Evolutionary conservation across 2,329 filamentous ascomycete species (phyloP).

Genomic region (Epichloe gansuensis): DNA sequence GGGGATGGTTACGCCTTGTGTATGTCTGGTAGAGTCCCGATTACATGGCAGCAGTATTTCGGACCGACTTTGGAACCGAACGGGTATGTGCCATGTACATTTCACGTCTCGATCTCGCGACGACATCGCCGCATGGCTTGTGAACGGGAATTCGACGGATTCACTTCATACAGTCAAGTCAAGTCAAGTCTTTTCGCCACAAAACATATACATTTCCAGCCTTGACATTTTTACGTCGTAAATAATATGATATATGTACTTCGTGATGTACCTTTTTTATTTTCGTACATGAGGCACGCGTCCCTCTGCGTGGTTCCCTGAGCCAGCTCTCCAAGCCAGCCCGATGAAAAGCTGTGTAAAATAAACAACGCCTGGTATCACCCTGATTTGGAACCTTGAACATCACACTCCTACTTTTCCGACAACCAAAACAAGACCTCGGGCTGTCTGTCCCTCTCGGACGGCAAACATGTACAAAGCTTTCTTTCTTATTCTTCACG

Average conservation of each 20-base stretch:
- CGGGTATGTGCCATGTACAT: too few relatives aligned
- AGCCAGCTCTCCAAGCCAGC: background rate
- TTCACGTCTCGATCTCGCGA: too few relatives aligned
- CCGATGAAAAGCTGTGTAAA: background rate
- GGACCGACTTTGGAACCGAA: too few relatives aligned
- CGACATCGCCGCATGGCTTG: too few relatives aligned
- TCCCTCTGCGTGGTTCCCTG: background rate
- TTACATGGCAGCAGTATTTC: too few relatives aligned
- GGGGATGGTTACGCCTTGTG: too few relatives aligned
- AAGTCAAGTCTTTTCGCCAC: too few relatives aligned
- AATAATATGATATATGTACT: background rate
- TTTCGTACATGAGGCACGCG: background rate
- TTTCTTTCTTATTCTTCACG: background rate
- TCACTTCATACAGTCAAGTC: too few relatives aligned
- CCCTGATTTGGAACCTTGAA: background rate
- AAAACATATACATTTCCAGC: background rate
- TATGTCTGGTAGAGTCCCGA: too few relatives aligned
- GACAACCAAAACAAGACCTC: background rate
- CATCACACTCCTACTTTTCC: background rate
- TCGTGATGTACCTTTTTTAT: background rate
- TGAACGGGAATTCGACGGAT: too few relatives aligned
- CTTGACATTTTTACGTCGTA: background rate
- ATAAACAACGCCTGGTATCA: conserved; percentile 3
- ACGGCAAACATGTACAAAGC: background rate
- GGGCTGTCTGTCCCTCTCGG: too few relatives aligned